phyloP scores from a whole-genome alignment of 2,329 filamentous ascomycete genomes.

The Sporothrix brunneoviolacea region DNA sequence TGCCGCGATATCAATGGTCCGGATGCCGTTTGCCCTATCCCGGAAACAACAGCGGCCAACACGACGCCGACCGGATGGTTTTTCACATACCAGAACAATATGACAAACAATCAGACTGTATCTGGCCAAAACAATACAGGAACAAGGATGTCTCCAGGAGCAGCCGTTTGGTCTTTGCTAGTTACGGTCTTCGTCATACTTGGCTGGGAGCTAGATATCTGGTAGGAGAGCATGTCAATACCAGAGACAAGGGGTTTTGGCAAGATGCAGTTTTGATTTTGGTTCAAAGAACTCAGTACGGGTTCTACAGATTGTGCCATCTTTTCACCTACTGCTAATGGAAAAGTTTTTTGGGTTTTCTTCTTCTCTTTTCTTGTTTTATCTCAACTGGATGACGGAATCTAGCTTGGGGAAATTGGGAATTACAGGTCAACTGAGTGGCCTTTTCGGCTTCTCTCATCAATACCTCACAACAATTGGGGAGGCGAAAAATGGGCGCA shows the following conservation, averaged over 20 bases:
- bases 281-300: too few species aligned
- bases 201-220: slow-evolving; percentile 5
- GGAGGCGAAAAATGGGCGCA: not conserved
- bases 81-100: slow-evolving; percentile 40
- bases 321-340: not conserved
- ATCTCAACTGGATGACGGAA: too few species aligned
- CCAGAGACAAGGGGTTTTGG: too few species aligned
- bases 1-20: slow-evolving; percentile 34
- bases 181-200: not conserved
- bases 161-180: not conserved
- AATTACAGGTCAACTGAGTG: too few species aligned
- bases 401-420: not conserved
- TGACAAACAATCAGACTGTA: slow-evolving; percentile 42
- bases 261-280: too few species aligned
- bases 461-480: too few species aligned
- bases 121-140: slow-evolving; percentile 14
- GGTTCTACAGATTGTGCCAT: too few species aligned
- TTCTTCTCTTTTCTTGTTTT: not conserved
- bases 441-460: too few species aligned
- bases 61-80: slow-evolving; percentile 36
- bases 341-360: not conserved
- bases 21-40: slow-evolving; percentile 43
- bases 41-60: slow-evolving; percentile 35
- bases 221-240: slow-evolving; percentile 6
- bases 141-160: not conserved